Base-by-base conservation (phyloP, 768 basidiomycete species). In the Hericium rajendrae region DNA sequence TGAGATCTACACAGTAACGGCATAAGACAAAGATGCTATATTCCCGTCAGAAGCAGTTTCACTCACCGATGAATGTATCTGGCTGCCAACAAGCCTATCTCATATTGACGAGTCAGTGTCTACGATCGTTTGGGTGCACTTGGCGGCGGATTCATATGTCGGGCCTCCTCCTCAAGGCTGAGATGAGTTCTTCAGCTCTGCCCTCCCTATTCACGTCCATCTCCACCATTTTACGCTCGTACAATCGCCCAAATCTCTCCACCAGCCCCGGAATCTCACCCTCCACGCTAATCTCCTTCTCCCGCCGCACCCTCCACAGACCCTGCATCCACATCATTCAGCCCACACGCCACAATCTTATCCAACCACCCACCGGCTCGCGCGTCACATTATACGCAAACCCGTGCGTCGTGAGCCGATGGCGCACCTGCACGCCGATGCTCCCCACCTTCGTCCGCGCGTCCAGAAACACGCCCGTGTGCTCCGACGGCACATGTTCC, bases 351-450 rank as follows among this genome's bases (percentile, higher is more conserved):
- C 4, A 95, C 83, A 53, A 98, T 79, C 57, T 80, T 74, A 64
- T 88, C 76, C 67, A 99, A 97, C 95, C 95, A 98, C 24, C 73
- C 26, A 84, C 67, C 4, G 93, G 92, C 61, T 97, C 87, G 28
- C 69, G 71, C 0, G 92, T 91, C 58, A 97, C 76, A 70, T 99
- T 99, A 67, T 97, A 73, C 1, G 94, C 83, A 71, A 99, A 97
- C 1, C 97, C 97, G 68, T 99, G 97, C 24, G 85, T 88, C 48
- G 97, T 95, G 56, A 99, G 79, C 48, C 95, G 82, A 67, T 97
- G 94, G 56, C 94, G 85, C 55, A 98, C 85, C 70, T 97, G 94
- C 54, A 99, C 92, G 48, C 97, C 97, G 54, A 99, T 95, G 66
- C 95, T 98, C 16, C 83, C 92, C 64, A 99, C 77, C 71, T 98